Evolutionary conservation across 2,329 filamentous ascomycete genomes (phyloP).

Genomic region (Aspergillus nomiae): DNA sequence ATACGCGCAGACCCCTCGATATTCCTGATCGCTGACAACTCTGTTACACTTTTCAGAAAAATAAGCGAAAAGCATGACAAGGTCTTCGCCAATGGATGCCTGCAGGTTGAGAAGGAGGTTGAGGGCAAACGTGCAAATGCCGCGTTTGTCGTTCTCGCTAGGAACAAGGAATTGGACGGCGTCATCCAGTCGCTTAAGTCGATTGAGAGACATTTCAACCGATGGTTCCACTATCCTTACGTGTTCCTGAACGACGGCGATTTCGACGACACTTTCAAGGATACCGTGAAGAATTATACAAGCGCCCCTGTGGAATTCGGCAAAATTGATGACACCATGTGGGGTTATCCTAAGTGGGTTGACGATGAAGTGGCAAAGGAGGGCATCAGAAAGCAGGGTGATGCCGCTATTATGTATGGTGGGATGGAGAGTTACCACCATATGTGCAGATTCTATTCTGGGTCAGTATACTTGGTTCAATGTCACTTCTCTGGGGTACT

Average conservation of each 20-base stretch:
- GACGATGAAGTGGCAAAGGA: conserved; percentile 92
- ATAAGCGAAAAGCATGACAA: conserved; percentile 98
- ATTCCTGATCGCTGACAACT: conserved; percentile 19
- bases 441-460: conserved; percentile 99
- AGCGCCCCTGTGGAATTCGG: conserved; percentile 87
- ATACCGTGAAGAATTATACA: conserved; percentile 86
- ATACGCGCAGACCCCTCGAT: too few species aligned
- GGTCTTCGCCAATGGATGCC: conserved; percentile 89
- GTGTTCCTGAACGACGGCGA: conserved; percentile 98
- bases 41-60: conserved; percentile 60
- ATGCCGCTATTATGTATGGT: conserved; percentile 98
- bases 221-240: conserved; percentile 98
- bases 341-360: conserved; percentile 97
- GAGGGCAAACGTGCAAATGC: conserved; percentile 83
- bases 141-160: conserved; percentile 90
- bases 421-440: conserved; percentile 98
- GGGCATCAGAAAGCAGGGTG: conserved; percentile 93
- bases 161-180: conserved; percentile 94
- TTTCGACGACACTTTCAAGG: conserved; percentile 93
- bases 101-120: conserved; percentile 66
- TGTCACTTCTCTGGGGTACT: conserved; percentile 2
- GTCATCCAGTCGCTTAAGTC: conserved; percentile 97
- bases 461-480: conserved; percentile 59
- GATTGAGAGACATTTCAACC: conserved; percentile 97
- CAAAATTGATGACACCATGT: conserved; percentile 85